Conservation (phyloP, 2,329 filamentous ascomycete species). For the Fusarium torulosum region DNA sequence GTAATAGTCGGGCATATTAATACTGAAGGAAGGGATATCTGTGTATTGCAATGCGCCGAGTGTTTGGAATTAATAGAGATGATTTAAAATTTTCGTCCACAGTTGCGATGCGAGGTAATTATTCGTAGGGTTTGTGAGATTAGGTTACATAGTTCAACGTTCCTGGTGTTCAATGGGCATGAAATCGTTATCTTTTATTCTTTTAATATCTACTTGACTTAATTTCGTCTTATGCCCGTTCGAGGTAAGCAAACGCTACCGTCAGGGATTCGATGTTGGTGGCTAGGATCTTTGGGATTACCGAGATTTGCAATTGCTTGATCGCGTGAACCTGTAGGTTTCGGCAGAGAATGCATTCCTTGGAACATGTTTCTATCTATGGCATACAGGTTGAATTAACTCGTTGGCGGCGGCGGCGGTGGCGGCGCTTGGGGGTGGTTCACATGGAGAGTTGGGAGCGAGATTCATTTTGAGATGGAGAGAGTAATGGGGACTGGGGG, state of each 20-base stretch:
- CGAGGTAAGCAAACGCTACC: slow-evolving; percentile 10
- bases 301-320: slow-evolving; percentile 43
- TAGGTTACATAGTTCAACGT: neutral
- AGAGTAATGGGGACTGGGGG: neutral
- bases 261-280: slow-evolving; percentile 16
- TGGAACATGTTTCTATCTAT: slow-evolving; percentile 41
- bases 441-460: slow-evolving; percentile 10
- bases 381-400: slow-evolving; percentile 16
- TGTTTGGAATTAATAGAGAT: slow-evolving; percentile 36
- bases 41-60: slow-evolving; percentile 11
- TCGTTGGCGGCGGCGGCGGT: slow-evolving; percentile 18
- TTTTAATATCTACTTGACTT: slow-evolving; percentile 2
- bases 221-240: slow-evolving; percentile 9
- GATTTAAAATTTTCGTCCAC: slow-evolving; percentile 4
- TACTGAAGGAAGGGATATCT: neutral
- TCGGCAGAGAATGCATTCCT: slow-evolving; percentile 1
- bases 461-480: no score
- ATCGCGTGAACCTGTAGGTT: slow-evolving; percentile 14
- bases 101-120: no score
- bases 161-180: neutral
- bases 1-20: slow-evolving; percentile 7
- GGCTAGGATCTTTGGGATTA: slow-evolving; percentile 36
- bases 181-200: slow-evolving; percentile 6
- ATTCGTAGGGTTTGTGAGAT: no score
- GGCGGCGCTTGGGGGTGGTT: slow-evolving; percentile 23